phyloP scores from a whole-genome alignment of 257 asterid species.

The Schizonepeta tenuifolia region DNA sequence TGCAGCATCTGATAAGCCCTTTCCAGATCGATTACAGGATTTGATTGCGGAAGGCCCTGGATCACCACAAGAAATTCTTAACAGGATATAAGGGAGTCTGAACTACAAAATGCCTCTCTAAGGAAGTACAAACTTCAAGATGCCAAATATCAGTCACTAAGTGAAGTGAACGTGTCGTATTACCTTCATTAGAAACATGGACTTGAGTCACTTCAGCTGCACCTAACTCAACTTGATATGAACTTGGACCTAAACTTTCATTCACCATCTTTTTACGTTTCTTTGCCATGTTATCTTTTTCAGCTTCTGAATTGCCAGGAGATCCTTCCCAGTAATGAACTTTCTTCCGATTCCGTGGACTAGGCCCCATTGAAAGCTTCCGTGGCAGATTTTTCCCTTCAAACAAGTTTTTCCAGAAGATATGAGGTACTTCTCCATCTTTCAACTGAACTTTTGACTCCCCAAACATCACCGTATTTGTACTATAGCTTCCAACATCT shows the following conservation, averaged over 20 bases:
- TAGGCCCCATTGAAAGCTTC: slow-evolving; percentile 54
- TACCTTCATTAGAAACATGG: slow-evolving; percentile 44
- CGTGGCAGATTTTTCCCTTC: slow-evolving; percentile 65
- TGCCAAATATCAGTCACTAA: slow-evolving; percentile 17
- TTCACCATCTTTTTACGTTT: slow-evolving; percentile 59
- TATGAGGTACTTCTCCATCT: slow-evolving; percentile 60
- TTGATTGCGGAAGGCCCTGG: slow-evolving; percentile 41
- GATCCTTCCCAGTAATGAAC: slow-evolving; percentile 52
- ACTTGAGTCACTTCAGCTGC: slow-evolving; percentile 28
- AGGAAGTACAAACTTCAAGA: slow-evolving; percentile 1
- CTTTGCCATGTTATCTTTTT: slow-evolving; percentile 51
- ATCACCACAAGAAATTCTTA: slow-evolving; percentile 34
- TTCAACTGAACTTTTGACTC: slow-evolving; percentile 55
- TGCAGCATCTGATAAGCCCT: slow-evolving; percentile 35
- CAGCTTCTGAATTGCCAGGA: slow-evolving; percentile 36
- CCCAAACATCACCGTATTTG: slow-evolving; percentile 57
- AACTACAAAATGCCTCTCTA: slow-evolving; percentile 26
- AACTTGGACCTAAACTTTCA: slow-evolving; percentile 42
- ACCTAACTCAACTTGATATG: slow-evolving; percentile 40
- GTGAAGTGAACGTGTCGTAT: slow-evolving; percentile 19
- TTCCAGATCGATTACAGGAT: slow-evolving; percentile 37
- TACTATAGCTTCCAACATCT: slow-evolving; percentile 53
- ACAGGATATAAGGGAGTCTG: neutral
- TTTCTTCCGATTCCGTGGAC: slow-evolving; percentile 77
- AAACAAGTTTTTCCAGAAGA: slow-evolving; percentile 76